Base-by-base conservation (phyloP, 1,139 yeast species). In the Hyphopichia buzzinii region DNA sequence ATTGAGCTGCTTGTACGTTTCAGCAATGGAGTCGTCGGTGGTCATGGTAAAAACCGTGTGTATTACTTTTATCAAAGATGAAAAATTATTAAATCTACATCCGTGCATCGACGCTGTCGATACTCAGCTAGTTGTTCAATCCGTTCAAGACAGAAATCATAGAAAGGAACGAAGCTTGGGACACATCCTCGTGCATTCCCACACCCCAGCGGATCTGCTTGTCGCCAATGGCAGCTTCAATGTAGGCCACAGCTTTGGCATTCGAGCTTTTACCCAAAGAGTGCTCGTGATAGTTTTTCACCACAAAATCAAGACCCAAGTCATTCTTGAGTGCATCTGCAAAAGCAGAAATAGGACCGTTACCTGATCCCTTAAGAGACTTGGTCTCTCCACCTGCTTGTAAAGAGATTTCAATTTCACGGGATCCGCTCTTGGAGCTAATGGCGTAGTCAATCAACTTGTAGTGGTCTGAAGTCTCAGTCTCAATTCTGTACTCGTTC, bases 341-440 rank as follows among this genome's bases (percentile, higher is more conserved):
- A 60, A 89, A 82, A 2, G 97, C 86, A 17, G 97, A 92, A 50
- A 92, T 84, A 43, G 96, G 97, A 62, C 97, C 98, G 58, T 92
- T 92, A 59, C 97, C 97, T 34, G 66, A 61, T 49, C 97, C 97
- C 34, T 62, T 57, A 29, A 87, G 69, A 31, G 63, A 60, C 36
- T 72, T 59, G 14, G 57, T 43, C 40, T 68, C 57, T 38, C 81
- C 88, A 39, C 75, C 68, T 32, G 74, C 57, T 30, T 69, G 70
- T 39, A 71, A 51, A 13, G 58, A 62, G 4, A 70, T 73, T 24
- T 55, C 59, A 24, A 71, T 59, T 30, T 59, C 54, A 46, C 67
- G 62, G 6, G 48, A 43, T 11, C 64, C 65, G 31, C 54, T 55
- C 25, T 51, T 50, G 30, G 72, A 56, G 29, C 66, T 55, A 39